Base-by-base conservation (phyloP, 805 yeast species). In the Kluyveromyces nonfermentans region DNA sequence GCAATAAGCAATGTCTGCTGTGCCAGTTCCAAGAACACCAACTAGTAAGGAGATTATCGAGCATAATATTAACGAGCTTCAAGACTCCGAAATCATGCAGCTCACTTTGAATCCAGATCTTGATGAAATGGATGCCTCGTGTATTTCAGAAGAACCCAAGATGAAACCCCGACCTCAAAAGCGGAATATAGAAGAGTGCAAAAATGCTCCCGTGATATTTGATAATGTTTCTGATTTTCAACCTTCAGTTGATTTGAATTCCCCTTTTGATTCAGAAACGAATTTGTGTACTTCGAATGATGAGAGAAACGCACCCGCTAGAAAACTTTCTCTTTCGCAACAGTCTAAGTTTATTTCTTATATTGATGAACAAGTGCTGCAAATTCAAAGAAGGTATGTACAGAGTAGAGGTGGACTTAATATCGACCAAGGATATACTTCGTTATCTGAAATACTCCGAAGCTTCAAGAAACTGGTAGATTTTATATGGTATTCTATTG, bases 401-500 rank as follows among this genome's bases (percentile, higher is more conserved):
- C 73, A 70, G 51, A 69, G 69, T n/a, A 60, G 65, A 40, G 30
- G 30, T 25, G 71, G 67, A 0, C 53, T 66, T 17, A 52, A 57
- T 21, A 63, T 59, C 12, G 61, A 53, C 20, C 42, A 48, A 16
- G 66, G 64, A 2, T 64, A 69, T 39, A 33, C 45, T 5, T 47
- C 59, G 1, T 46, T 68, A 9, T 40, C 50, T 1, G 62, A 68
- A 3, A 57, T 80, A 6, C 46, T 75, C 1, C 49, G 43, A 0
- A 84, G 79, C 35, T 53, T 81, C 20, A 66, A 68, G 33, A 60
- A 65, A 7, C 57, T 82, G 1, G 52, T 81, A 3, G 76, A 73
- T 38, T 66, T 85, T 34, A 61, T 84, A 5, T 80, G 86, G 85
- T 73, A 71, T 44, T 78, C 87, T 0, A 67, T 82, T 15, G 70